Base-by-base conservation (phyloP, 2,329 filamentous ascomycete species). In the Purpureocillium takamizusanense region DNA sequence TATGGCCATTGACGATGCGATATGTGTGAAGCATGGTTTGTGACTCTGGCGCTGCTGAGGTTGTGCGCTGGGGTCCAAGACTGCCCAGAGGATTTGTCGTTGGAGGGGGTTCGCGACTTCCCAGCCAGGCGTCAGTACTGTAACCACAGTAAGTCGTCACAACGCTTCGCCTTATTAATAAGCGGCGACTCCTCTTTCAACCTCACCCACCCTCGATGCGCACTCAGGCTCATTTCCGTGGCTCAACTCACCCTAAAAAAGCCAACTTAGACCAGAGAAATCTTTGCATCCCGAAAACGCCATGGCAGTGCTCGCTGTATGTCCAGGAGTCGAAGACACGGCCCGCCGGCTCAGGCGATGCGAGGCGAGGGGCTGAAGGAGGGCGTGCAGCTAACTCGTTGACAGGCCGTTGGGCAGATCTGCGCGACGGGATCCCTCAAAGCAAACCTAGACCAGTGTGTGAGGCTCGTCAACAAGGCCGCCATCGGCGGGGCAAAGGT, bases 361-460 rank as follows among this genome's bases (percentile, higher is more conserved):
- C 7, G 11, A 12, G 28, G 7, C 28, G n/a, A 30, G 11, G 13
- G 12, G 25, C 25, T 30, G n/a, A 6, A 30, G 28, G 28, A 7
- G 11, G 7, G 6, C 7, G 7, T 30, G 11, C 28, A 12, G 11
- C n/a, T 14, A 12, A 12, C 28, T 12, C 7, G 28, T 31, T 28
- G 11, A 16, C 25, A 46, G 87, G 88, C 88, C 47, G 72, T 95
- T 33, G 89, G 88, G 27, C 90, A 95, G 63, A 78, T 95, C 61
- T 89, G 87, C 64, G 89, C 88, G 29, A 94, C 86, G 42, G 72
- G 80, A 44, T 84, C 76, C 46, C 79, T 92, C 68, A 63, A 74
- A 47, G 74, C 83, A 52, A 97, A 95, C 59, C 76, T 95, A 33
- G 67, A 75, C 36, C 83, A 90, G 60, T 94, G 87, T 60, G 76